Evolutionary conservation across 257 asterid genomes (phyloP), one percentile per base, ranked within the genome.

Genomic region (Solanum sejunctum): DNA sequence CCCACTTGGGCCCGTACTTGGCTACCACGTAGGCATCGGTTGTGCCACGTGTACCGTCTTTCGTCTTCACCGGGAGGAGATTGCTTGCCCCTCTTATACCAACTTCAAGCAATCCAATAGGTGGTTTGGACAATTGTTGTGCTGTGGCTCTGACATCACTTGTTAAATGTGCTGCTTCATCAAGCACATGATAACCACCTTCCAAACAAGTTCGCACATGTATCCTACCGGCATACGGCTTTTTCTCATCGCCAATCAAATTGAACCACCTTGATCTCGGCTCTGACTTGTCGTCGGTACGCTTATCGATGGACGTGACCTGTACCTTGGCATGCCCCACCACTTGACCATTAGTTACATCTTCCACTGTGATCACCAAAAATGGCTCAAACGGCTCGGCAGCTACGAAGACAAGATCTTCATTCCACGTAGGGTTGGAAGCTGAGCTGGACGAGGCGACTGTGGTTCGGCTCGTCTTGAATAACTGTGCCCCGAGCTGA

Each of bases 301-400:
- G 97, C 92, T 88, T 92, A 86, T 94, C 97, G 60, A 94, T 93
- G 73, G 95, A 88, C 26, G 93, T 88, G 28, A 95, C 90, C 86
- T 88, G 97, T 85, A 95, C 94, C 90, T 89, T 92, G 78, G 95
- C 89, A 80, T 81, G 72, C 77, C 99, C 99, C 75, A 95, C 91
- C 0, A 94, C 45, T 3, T 70, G 84, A 83, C 94, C 92, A 82
- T 88, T 92, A 3, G 91, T 84, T n/a, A 83, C 91, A 54, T 95
- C 97, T 82, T 94, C 99, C 10, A 95, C 97, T 0, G 97, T 92
- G 26, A 95, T 85, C 21, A 89, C 85, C 88, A 95, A 18, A 89
- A 91, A 93, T 71, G 98, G 98, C 91, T 95, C 99, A 67, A 95
- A 95, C 88, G 99, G 99, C 93, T 95, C 99, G 41, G 97, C 97